Evolutionary conservation across 768 basidiomycete species (phyloP), one percentile per base, ranked within the genome.

Genomic region (Boletus subcaerulescens): DNA sequence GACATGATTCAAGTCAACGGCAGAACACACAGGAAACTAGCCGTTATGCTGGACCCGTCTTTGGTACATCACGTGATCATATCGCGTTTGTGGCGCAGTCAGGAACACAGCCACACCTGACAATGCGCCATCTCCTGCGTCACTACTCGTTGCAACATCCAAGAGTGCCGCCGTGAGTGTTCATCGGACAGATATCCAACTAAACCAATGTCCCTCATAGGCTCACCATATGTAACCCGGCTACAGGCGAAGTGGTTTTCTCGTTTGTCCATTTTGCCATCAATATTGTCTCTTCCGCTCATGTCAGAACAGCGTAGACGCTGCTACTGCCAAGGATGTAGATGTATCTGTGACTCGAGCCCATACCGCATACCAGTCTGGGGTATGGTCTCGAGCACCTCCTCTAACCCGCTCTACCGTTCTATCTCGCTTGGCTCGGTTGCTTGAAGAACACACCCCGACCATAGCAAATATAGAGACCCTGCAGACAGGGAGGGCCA

Each of bases 401-500:
- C 68, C 77, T 2, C 63, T 82, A 0, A 67, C 80, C 35, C 87
- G 91, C 42, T 85, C 91, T 8, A 77, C 75, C 55, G 79, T 87
- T 17, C 77, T 93, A 7, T 77, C 82, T 4, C 79, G 78, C 42
- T 75, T 93, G 35, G 89, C 90, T 10, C 75, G 82, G 10, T 65
- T 77, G 6, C 75, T 93, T 10, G 85, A 86, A 60, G 74, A 74
- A 17, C 77, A 73, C 59, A 70, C 87, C 17, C 76, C 80, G 0
- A 77, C 84, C 24, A 65, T 91, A 13, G 87, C 89, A 3, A 67
- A 72, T 38, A 72, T 87, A 18, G 91, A 93, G 70, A 81, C 83
- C 2, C 54, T 85, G 45, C 91, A 93, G 68, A 93, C 91, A 0
- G 91, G 91, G 12, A 77, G 90, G 50, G 75, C 88, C n/a, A 85